Evolutionary conservation across 78 protist genomes (phyloP).

Genomic region (Acrasis kona): DNA sequence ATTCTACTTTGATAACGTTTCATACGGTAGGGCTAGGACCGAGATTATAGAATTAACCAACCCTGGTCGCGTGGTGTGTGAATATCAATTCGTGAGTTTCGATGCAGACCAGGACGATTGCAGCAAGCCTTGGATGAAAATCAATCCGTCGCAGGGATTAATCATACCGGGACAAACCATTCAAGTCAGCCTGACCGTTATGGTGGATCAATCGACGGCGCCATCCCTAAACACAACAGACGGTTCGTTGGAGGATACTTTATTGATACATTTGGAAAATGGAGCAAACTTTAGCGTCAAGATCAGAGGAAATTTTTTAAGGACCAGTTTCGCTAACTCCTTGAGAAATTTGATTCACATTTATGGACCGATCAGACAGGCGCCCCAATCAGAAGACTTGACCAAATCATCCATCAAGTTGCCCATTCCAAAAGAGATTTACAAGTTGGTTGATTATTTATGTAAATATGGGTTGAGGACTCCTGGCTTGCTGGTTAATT

Average conservation of each 20-base stretch:
- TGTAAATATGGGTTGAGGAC: conserved; percentile 28
- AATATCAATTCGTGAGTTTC: not conserved
- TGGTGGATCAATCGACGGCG: not conserved
- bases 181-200: not conserved
- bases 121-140: not conserved
- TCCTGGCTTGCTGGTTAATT: conserved; percentile 21
- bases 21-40: not conserved
- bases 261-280: too few relatives aligned
- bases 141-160: not conserved
- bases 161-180: not conserved
- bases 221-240: too few relatives aligned
- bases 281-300: not conserved
- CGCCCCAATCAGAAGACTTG: not conserved
- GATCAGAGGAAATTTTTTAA: not conserved
- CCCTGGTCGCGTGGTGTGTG: not conserved
- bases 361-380: not conserved
- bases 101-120: not conserved
- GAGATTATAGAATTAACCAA: not conserved
- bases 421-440: conserved; percentile 69
- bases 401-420: conserved; percentile 3
- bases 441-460: conserved; percentile 55
- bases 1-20: not conserved
- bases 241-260: too few relatives aligned
- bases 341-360: not conserved
- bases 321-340: not conserved